These are phyloP conservation scores for Geosmithia morbida DNA, from an alignment of 2,329 filamentous ascomycete species.

Conservation along the genomic window DNA sequence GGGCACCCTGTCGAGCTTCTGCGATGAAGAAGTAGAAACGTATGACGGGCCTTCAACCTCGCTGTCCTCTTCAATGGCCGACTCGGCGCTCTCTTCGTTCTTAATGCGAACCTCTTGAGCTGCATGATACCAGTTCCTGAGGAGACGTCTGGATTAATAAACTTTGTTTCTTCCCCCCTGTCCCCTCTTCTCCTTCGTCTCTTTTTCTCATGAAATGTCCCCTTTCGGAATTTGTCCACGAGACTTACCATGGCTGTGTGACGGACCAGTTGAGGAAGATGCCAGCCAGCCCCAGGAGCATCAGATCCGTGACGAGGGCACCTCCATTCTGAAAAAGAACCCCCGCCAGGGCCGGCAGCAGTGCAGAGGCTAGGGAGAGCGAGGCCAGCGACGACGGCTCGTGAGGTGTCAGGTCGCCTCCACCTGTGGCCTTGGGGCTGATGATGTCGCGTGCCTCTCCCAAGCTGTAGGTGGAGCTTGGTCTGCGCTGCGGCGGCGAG, in stretches of 20 bases:
- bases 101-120: conserved; percentile 47
- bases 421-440: conserved; percentile 24
- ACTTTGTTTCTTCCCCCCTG: neutral
- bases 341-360: conserved; percentile 76
- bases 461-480: conserved; percentile 60
- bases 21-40: neutral
- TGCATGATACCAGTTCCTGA: conserved; percentile 59
- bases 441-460: conserved; percentile 58
- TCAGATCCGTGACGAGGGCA: conserved; percentile 70
- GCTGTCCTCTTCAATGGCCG: conserved; percentile 29
- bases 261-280: conserved; percentile 91
- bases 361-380: conserved; percentile 67
- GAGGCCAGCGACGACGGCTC: conserved; percentile 62
- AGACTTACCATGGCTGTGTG: conserved; percentile 68
- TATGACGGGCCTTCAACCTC: conserved; percentile 16
- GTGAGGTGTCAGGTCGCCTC: conserved; percentile 12
- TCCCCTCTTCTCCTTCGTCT: too few relatives aligned
- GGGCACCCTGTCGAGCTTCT: conserved; percentile 24
- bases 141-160: neutral
- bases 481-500: conserved; percentile 28
- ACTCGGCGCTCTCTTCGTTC: conserved; percentile 27
- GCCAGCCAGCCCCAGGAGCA: conserved; percentile 64
- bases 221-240: neutral
- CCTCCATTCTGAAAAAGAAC: conserved; percentile 75
- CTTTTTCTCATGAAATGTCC: too few relatives aligned